phyloP scores from a whole-genome alignment of 2,329 filamentous ascomycete genomes.

The Penicillium sp. region DNA sequence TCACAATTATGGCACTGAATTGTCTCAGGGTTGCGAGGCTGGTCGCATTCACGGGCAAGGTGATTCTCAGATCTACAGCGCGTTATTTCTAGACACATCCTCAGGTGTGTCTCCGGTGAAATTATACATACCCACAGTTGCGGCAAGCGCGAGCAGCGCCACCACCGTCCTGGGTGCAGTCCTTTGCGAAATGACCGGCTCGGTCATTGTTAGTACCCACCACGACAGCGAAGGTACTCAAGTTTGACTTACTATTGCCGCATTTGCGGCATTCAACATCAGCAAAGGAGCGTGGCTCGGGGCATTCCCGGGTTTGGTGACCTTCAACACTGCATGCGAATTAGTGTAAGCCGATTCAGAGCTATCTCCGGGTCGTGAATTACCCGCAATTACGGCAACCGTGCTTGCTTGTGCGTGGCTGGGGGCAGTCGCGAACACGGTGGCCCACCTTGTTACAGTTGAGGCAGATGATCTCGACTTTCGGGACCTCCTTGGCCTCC shows the following conservation, averaged over 20 bases:
- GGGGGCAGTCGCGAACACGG: constrained; percentile 48
- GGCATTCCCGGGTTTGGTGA: constrained; percentile 50
- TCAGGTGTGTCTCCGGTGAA: neutral
- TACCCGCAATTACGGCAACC: constrained; percentile 56
- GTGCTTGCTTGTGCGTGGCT: constrained; percentile 37
- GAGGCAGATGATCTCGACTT: constrained; percentile 49
- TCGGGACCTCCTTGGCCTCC: constrained; percentile 41
- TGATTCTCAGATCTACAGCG: constrained; percentile 42
- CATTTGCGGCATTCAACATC: constrained; percentile 47
- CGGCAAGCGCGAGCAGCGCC: constrained; percentile 37
- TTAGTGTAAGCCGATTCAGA: neutral
- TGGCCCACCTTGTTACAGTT: constrained; percentile 51
- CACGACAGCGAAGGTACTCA: neutral
- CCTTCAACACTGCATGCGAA: constrained; percentile 38
- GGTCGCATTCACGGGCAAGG: constrained; percentile 42
- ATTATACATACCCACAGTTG: constrained; percentile 43
- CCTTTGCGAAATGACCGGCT: constrained; percentile 49
- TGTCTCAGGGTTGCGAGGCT: constrained; percentile 40
- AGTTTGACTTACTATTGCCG: constrained; percentile 34
- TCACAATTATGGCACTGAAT: constrained; percentile 49
- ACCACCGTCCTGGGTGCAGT: constrained; percentile 41
- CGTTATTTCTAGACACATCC: constrained; percentile 12
- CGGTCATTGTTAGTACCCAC: constrained; percentile 9
- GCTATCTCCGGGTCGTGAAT: constrained; percentile 3
- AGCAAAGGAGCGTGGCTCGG: constrained; percentile 44